phyloP scores from a whole-genome alignment of 208 protist species.

The Leishmania lainsoni region DNA sequence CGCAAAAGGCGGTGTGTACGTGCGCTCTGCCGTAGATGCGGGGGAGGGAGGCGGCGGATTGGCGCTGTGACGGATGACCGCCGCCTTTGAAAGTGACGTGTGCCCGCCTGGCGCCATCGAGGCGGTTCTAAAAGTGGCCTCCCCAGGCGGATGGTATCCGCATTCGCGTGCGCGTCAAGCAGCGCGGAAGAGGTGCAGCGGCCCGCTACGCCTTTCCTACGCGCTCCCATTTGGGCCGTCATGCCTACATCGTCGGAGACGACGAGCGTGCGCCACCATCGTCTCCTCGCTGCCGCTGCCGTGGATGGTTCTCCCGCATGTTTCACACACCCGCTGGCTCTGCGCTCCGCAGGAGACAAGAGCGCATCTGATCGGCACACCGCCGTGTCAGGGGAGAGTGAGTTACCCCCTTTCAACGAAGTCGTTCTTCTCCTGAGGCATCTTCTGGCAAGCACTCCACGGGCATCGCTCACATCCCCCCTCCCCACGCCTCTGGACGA shows the following conservation, averaged over 20 bases:
- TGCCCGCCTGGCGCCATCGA: no score
- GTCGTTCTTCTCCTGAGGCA: background rate
- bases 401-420: background rate
- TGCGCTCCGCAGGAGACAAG: background rate
- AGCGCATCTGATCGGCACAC: background rate
- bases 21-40: background rate
- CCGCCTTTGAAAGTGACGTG: background rate
- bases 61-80: no score
- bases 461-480: background rate
- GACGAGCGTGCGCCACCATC: no score
- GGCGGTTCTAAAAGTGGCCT: background rate
- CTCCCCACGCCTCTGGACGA: background rate
- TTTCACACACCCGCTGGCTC: background rate
- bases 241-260: no score
- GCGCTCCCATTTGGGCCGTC: no score
- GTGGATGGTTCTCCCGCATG: background rate
- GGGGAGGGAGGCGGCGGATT: no score
- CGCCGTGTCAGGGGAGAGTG: background rate
- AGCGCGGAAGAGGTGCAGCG: no score
- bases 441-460: background rate
- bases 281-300: background rate
- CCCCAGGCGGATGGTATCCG: background rate
- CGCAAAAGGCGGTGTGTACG: background rate
- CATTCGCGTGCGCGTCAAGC: background rate
- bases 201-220: no score